These are phyloP conservation scores for Acer yangbiense DNA, from an alignment of 345 rosid genomes.

Conservation along the genomic window DNA sequence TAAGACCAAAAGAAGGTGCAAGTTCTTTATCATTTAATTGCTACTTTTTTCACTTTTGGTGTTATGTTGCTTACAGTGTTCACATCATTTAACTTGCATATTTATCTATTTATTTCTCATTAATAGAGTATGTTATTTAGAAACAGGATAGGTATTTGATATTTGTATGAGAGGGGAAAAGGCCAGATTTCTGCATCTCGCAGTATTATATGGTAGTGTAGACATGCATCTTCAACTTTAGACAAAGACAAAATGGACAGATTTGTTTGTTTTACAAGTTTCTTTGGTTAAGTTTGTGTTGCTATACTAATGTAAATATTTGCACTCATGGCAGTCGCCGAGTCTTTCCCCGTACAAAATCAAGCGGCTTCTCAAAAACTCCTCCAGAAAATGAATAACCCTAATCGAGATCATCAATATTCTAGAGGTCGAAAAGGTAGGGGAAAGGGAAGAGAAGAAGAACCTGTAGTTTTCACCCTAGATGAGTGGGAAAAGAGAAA, in stretches of 20 bases:
- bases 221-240: constrained; percentile 7
- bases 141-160: neutral
- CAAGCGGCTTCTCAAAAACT: constrained; percentile 94
- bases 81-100: neutral
- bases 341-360: constrained; percentile 76
- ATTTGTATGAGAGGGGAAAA: neutral
- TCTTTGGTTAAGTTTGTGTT: neutral
- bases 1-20: constrained; percentile 78
- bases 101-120: neutral
- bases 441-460: constrained; percentile 65
- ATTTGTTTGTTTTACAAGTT: constrained; percentile 7
- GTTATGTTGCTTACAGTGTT: neutral
- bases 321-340: constrained; percentile 50
- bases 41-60: neutral
- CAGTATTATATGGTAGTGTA: neutral
- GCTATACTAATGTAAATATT: neutral
- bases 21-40: constrained; percentile 13
- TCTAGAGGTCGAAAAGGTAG: constrained; percentile 50
- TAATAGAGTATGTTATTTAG: neutral
- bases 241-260: neutral
- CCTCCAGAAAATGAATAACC: constrained; percentile 71
- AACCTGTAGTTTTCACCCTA: constrained; percentile 54
- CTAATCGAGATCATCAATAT: constrained; percentile 39
- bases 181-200: too few species aligned
- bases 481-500: constrained; percentile 79